These are phyloP conservation scores for Penicillium rolfsii DNA, from an alignment of 2,329 filamentous ascomycete species.

Conservation along the genomic window DNA sequence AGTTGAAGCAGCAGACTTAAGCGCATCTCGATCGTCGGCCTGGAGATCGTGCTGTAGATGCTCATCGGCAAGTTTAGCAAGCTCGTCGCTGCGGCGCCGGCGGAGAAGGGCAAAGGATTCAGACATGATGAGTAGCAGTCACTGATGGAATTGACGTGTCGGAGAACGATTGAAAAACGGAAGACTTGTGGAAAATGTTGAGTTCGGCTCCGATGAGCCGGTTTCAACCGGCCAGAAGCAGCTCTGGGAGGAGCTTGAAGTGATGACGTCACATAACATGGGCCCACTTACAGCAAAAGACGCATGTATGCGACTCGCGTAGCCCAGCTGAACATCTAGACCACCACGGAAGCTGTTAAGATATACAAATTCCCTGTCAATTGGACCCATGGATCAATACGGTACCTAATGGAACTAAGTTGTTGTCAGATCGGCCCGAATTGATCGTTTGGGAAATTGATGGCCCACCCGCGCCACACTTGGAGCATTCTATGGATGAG, in stretches of 20 bases:
- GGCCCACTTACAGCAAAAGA: not conserved
- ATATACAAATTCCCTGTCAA: not conserved
- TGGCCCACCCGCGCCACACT: not conserved
- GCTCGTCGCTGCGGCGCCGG: slow-evolving; percentile 53
- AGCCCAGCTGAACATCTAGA: not conserved
- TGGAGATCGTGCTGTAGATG: slow-evolving; percentile 62
- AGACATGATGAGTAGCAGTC: slow-evolving; percentile 27
- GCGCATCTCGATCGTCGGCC: slow-evolving; percentile 61
- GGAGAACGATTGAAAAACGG: not conserved
- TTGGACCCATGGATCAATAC: not conserved
- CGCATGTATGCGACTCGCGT: not conserved
- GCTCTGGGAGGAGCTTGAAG: not conserved
- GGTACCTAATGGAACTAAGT: too few species aligned
- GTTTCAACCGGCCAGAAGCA: not conserved
- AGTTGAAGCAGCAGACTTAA: slow-evolving; percentile 59
- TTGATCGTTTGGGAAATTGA: not conserved
- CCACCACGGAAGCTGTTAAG: not conserved
- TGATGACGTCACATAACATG: slow-evolving; percentile 13
- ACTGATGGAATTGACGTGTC: not conserved
- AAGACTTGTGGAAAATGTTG: not conserved
- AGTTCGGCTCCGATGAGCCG: not conserved
- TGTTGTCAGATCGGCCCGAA: not conserved
- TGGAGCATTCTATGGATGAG: not conserved
- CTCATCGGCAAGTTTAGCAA: slow-evolving; percentile 59
- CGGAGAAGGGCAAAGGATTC: slow-evolving; percentile 55